These are phyloP conservation scores for Alternaria sp. DNA, from an alignment of 2,329 filamentous ascomycete species.

Conservation along the genomic window DNA sequence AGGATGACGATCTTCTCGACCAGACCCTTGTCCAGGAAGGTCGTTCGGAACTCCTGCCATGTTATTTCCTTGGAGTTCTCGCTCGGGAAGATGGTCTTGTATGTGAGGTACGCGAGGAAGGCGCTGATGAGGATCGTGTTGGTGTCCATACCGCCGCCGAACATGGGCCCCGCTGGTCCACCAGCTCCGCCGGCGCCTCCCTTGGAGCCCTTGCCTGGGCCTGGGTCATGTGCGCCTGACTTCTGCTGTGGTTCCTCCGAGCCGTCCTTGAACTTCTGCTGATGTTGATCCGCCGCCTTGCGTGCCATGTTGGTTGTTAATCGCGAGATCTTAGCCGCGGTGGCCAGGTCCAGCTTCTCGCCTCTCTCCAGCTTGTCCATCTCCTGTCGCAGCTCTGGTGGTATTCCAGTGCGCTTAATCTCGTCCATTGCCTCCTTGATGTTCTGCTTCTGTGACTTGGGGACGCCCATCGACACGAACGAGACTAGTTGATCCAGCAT, in stretches of 20 bases:
- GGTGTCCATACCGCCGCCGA: slow-evolving; percentile 55
- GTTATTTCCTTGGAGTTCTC: slow-evolving; percentile 82
- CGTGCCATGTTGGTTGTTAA: slow-evolving; percentile 64
- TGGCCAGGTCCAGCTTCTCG: slow-evolving; percentile 58
- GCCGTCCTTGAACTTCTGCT: slow-evolving; percentile 30
- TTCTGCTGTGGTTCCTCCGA: slow-evolving; percentile 50
- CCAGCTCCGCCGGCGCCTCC: slow-evolving; percentile 24
- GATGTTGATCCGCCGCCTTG: slow-evolving; percentile 53
- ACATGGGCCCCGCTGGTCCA: slow-evolving; percentile 14
- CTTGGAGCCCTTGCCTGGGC: slow-evolving; percentile 45
- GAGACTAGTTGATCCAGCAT: slow-evolving; percentile 64
- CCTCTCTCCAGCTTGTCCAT: slow-evolving; percentile 62
- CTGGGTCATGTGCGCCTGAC: slow-evolving; percentile 53
- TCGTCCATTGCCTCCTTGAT: slow-evolving; percentile 66
- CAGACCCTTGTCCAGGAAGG: slow-evolving; percentile 93
- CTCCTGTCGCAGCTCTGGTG: slow-evolving; percentile 69
- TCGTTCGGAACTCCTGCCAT: slow-evolving; percentile 94
- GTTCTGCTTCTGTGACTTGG: slow-evolving; percentile 65
- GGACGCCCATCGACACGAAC: slow-evolving; percentile 64
- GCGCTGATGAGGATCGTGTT: slow-evolving; percentile 63
- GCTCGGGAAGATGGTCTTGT: slow-evolving; percentile 67
- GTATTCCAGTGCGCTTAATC: slow-evolving; percentile 73
- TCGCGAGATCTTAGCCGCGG: slow-evolving; percentile 66
- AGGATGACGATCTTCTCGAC: slow-evolving; percentile 90
- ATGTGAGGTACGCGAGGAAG: slow-evolving; percentile 66